Evolutionary conservation across 2,329 filamentous ascomycete genomes (phyloP), one percentile per base, ranked within the genome.

Genomic region (Cytospora mali): DNA sequence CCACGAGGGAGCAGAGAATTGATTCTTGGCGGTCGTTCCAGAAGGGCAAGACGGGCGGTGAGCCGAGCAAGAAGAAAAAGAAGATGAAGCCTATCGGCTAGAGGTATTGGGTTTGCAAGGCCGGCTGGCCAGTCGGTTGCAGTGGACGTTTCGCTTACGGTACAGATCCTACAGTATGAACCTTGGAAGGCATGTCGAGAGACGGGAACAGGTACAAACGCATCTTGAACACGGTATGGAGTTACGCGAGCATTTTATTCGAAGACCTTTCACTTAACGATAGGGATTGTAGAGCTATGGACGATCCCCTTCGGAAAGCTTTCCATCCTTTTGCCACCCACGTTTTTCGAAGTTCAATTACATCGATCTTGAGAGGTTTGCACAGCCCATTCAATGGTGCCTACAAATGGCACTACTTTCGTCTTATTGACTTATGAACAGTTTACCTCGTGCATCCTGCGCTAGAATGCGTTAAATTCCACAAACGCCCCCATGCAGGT

Each of bases 21-120:
- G 91, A 88, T 68, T 97, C 90, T 75, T 99, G 95, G 95, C 86
- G 95, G 62, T 86, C 93, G 68, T 99, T 96, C 72, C 88, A 95
- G 75, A 95, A 96, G 79, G 85, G 84, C 65, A 87, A 84, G 76
- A 81, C 79, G 23, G 80, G 79, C 7, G 69, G 66, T 25, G 68
- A 75, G 74, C 75, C 71, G 23, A 46, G 61, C 68, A 77, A 76
- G 48, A 84, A 84, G 76, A 88, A 87, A 78, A 88, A 87, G 75
- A 85, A 88, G 76, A 77, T 86, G 58, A 87, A 87, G 80, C 83
- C 83, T 1, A 85, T 87, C 62, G 84, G 84, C 35, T 86, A 71
- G 79, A 48, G 4, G 21, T 18, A 42, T 18, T 13, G n/a, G 21
- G 42, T 51, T 55, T 46, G 13, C 10, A 55, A 51, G 57, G 10